Evolutionary conservation across 805 yeast species (phyloP).

Genomic region (Candida corydali): DNA sequence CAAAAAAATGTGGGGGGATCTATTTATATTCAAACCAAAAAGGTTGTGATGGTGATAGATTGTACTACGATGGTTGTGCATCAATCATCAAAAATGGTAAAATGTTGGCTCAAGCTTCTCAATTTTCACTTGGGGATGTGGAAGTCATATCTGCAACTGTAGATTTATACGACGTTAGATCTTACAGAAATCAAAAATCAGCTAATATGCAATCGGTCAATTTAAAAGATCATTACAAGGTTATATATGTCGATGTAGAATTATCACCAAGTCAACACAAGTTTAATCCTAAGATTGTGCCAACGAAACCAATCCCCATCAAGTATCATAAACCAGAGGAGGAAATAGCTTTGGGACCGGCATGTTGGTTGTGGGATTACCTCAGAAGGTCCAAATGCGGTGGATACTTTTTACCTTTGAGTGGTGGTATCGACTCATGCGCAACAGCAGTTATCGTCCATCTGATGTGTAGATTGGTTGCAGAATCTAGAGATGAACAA

Average conservation of each 20-base stretch:
- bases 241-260: conserved; percentile 61
- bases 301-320: conserved; percentile 49
- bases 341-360: conserved; percentile 97
- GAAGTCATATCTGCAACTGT: conserved; percentile 96
- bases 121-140: conserved; percentile 84
- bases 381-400: conserved; percentile 85
- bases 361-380: conserved; percentile 99
- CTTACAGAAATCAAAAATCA: conserved; percentile 71
- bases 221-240: conserved; percentile 42
- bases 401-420: conserved; percentile 88
- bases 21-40: conserved; percentile 91
- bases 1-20: conserved; percentile 94
- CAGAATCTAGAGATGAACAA: conserved; percentile 54
- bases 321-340: conserved; percentile 83
- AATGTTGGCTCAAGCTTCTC: conserved; percentile 90
- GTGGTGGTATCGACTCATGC: conserved; percentile 98
- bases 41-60: conserved; percentile 97
- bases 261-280: conserved; percentile 56
- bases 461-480: conserved; percentile 89
- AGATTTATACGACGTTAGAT: conserved; percentile 85
- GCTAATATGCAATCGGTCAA: conserved; percentile 68
- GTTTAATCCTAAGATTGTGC: conserved; percentile 59
- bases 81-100: conserved; percentile 88
- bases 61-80: conserved; percentile 97
- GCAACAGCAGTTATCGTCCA: conserved; percentile 94